phyloP scores from a whole-genome alignment of 306 rosid species.

The Vachellia collinsii region DNA sequence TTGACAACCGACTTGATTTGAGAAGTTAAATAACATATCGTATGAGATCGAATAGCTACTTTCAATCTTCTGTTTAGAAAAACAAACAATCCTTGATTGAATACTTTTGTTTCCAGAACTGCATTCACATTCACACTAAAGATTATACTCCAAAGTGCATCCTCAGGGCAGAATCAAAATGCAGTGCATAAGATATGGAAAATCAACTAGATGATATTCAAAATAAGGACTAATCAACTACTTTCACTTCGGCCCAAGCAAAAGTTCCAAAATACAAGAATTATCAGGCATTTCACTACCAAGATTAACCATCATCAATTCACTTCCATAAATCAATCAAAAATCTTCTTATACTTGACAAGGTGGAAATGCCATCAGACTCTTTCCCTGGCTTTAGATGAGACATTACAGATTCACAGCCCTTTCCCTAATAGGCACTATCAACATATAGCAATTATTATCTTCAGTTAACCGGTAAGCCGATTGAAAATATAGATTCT shows the following conservation, averaged over 20 bases:
- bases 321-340: constrained; percentile 8
- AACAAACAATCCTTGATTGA: background rate
- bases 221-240: background rate
- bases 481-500: constrained; percentile 36
- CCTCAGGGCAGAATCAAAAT: background rate
- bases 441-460: constrained; percentile 24
- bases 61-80: background rate
- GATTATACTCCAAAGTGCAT: background rate
- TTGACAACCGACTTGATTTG: background rate
- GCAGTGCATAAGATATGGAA: background rate
- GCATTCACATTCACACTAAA: background rate
- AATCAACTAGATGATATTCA: background rate
- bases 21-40: background rate
- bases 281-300: constrained; percentile 17
- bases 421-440: constrained; percentile 2
- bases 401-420: constrained; percentile 5
- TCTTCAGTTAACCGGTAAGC: constrained; percentile 41
- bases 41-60: background rate
- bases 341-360: constrained; percentile 8
- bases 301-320: constrained; percentile 17
- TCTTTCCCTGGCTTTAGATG: constrained; percentile 28
- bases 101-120: background rate
- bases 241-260: constrained; percentile 9
- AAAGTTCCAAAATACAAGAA: constrained; percentile 12
- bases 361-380: constrained; percentile 20